phyloP scores from a whole-genome alignment of 176 grass and related monocot species.

The Triticum dicoccoides region DNA sequence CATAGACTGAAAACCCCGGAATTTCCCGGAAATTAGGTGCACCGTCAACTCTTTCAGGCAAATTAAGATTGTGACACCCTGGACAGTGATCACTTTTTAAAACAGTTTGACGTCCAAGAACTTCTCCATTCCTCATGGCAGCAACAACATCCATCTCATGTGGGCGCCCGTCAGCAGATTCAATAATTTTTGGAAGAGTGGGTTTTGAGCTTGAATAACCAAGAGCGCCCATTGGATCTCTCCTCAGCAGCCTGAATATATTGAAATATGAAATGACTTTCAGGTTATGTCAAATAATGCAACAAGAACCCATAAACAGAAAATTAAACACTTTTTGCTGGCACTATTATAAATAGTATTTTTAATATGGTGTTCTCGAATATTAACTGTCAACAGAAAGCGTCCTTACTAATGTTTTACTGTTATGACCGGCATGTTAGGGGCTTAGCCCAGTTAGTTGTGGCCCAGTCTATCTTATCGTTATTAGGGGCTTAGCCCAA shows the following conservation, averaged over 20 bases:
- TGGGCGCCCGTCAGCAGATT: slow-evolving; percentile 61
- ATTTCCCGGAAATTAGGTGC: slow-evolving; percentile 98
- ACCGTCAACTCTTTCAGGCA: slow-evolving; percentile 90
- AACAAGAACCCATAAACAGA: slow-evolving; percentile 17
- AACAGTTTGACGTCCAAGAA: slow-evolving; percentile 94
- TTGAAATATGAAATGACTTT: slow-evolving; percentile 18
- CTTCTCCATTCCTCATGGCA: slow-evolving; percentile 93
- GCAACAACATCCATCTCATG: slow-evolving; percentile 79
- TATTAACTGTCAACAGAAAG: slow-evolving; percentile 1
- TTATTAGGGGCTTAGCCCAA: too few relatives aligned
- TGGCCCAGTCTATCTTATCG: too few relatives aligned
- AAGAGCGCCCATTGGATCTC: slow-evolving; percentile 98
- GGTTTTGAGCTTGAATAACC: slow-evolving; percentile 86
- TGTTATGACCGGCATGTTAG: too few relatives aligned
- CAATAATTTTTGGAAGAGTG: slow-evolving; percentile 53
- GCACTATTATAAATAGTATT: background rate
- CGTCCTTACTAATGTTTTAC: background rate
- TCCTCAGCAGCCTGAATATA: slow-evolving; percentile 70
- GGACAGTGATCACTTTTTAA: slow-evolving; percentile 98
- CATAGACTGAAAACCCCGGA: slow-evolving; percentile 87
- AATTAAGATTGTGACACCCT: slow-evolving; percentile 81
- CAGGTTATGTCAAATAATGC: slow-evolving; percentile 21
- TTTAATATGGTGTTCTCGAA: background rate
- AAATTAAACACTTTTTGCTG: slow-evolving; percentile 2
- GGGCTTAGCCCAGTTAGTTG: too few relatives aligned